Evolutionary conservation across 2,329 filamentous ascomycete species (phyloP), one percentile per base, ranked within the genome.

Genomic region (Botrytis hyacinthi): DNA sequence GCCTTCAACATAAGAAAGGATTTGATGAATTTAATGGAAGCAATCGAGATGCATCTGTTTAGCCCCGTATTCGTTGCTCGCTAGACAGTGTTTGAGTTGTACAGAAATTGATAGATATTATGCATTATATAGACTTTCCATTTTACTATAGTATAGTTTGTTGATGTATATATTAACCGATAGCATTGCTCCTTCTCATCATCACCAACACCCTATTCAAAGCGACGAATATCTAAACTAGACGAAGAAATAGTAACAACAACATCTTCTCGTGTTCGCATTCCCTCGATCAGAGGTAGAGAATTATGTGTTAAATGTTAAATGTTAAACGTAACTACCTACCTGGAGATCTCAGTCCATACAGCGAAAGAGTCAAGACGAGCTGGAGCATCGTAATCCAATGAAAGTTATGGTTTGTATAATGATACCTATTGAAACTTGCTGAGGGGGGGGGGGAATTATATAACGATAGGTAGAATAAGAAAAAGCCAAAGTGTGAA

Each of bases 261-360:
- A n/a, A 1, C 37, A 37, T 37, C 7, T 37, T n/a, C 26, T 48
- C 46, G 22, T 9, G 1, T n/a, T 51, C 26, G 2, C 48, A 54
- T n/a, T 7, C 26, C 12, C 26, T n/a, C 2, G 2, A 54, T 54
- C 48, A 10, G 10, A n/a, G 12, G 5, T 26, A 51, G 12, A 6
- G 3, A 51, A n/a, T 51, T 4, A n/a, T 1, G 12, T n/a, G 12
- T 51, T 6, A 7, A 14, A n/a, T n/a, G 2, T 3, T 3, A 0
- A n/a, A 46, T 46, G 8, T 3, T 3, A 0, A n/a, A 46, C 22
- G 8, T 4, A 16, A 42, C 12, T 42, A 42, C 40, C 40, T 16
- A 48, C 46, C 48, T 51, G 2, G 12, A 51, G 10, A n/a, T n/a
- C 1, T 51, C 1, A 51, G 0, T 51, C 4, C 1, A 6, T 2